Base-by-base conservation (phyloP, 129 eudicot species). In the Lactuca sativa region DNA sequence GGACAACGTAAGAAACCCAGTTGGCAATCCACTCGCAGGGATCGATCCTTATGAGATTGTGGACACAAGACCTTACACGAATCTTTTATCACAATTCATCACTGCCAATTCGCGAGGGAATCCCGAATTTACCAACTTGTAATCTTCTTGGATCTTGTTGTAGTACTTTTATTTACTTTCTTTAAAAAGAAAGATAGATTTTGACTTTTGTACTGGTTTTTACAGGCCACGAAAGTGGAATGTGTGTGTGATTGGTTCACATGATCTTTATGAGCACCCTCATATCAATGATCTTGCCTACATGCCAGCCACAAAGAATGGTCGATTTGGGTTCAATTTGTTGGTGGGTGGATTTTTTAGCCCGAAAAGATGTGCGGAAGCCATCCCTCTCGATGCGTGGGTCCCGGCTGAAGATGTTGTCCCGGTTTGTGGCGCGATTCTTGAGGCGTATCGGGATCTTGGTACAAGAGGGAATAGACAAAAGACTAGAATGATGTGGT, bases 171-270 rank as follows among this genome's bases (percentile, higher is more conserved):
- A 3, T 9, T 30, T 55, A 17, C 44, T 71, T 72, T 60, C 3
- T 55, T 43, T 40, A 11, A 0, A 11, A 14, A 49, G 54, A 11
- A 49, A 9, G 3, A n/a, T n/a, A n/a, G n/a, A 60, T 64, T 30
- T 36, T 70, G 41, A 70, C 58, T 17, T 62, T 67, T 77, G 66
- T 38, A 34, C 9, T 18, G 56, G 15, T 34, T 67, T 36, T 68
- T 57, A 72, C 71, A 93, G 98, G 92, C 98, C 98, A 32, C 85
- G 98, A 83, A 93, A 93, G 78, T 93, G 98, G 98, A 93, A 93
- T 82, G 95, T 85, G 78, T 93, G 96, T 72, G 98, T 93, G 63
- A 79, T 89, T 44, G 98, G 98, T 38, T 89, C 98, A 4, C 98
- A 93, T 64, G 97, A 93, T 85, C 96, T 93, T 15, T 93, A 82